Percentiles rank a stretch among this genome's conserved stretches.
These are phyloP conservation scores for Boletus fagicola DNA, from an alignment of 768 basidiomycete genomes.

Conservation along the genomic window DNA sequence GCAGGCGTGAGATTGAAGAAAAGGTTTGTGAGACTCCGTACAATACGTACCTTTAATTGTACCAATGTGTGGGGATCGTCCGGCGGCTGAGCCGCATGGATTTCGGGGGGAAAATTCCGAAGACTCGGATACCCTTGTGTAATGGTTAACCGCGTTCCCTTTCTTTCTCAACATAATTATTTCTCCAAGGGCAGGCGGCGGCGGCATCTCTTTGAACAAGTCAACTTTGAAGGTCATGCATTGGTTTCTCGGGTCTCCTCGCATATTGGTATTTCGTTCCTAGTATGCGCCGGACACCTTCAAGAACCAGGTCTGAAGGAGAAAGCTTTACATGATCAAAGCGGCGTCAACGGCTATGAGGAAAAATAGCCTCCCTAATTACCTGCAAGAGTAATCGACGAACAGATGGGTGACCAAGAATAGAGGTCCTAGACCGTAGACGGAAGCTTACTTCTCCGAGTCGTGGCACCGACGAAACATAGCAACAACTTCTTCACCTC, in stretches of 20 bases:
- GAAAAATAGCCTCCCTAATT: not conserved
- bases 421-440: not conserved
- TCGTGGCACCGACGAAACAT: not conserved
- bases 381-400: slow-evolving; percentile 2
- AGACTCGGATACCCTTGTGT: not conserved
- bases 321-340: not conserved
- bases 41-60: no score
- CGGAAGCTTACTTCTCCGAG: slow-evolving; percentile 3
- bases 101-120: not conserved
- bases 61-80: not conserved
- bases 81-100: not conserved
- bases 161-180: slow-evolving; percentile 4
- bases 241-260: not conserved
- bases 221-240: not conserved
- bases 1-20: not conserved
- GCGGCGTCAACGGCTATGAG: not conserved
- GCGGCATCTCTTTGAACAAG: not conserved
- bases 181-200: not conserved
- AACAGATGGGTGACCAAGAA: slow-evolving; percentile 1
- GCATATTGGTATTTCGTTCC: not conserved
- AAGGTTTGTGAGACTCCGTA: slow-evolving; percentile 3
- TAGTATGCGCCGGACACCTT: not conserved
- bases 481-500: not conserved
- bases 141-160: not conserved
- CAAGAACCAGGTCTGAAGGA: not conserved